These are phyloP conservation scores for Neospermospora avenae DNA, from an alignment of 2,329 filamentous ascomycete genomes.

Conservation along the genomic window DNA sequence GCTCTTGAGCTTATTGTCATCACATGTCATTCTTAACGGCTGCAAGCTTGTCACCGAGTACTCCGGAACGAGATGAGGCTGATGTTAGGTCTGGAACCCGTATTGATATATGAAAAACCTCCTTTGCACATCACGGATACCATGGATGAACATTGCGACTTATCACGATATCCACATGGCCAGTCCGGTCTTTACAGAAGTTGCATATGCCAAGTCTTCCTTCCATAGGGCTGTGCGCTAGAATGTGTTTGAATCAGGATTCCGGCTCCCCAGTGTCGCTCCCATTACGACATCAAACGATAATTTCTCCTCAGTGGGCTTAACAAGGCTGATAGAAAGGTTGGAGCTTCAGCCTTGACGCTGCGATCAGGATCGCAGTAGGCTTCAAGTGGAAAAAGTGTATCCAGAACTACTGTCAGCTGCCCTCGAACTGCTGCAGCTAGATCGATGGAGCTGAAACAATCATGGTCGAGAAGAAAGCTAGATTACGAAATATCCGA, in stretches of 20 bases:
- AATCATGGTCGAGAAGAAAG: neutral
- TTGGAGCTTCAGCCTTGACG: neutral
- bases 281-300: neutral
- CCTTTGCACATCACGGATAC: no score
- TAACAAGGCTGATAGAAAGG: neutral
- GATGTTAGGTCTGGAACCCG: neutral
- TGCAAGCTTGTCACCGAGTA: neutral
- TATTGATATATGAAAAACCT: no score
- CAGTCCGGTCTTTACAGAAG: neutral
- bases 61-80: neutral
- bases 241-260: neutral
- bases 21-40: conserved; percentile 8
- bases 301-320: neutral
- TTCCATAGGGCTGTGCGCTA: neutral
- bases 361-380: neutral
- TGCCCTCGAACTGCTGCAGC: no score
- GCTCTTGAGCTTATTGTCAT: conserved; percentile 7
- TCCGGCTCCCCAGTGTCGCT: neutral
- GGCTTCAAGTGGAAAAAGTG: neutral
- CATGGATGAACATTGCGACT: neutral
- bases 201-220: neutral
- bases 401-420: neutral
- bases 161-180: neutral
- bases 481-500: neutral
- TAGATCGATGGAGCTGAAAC: neutral